These are phyloP conservation scores for Globisporangium canariense DNA, from an alignment of 352 stramenopile species.

Conservation along the genomic window DNA sequence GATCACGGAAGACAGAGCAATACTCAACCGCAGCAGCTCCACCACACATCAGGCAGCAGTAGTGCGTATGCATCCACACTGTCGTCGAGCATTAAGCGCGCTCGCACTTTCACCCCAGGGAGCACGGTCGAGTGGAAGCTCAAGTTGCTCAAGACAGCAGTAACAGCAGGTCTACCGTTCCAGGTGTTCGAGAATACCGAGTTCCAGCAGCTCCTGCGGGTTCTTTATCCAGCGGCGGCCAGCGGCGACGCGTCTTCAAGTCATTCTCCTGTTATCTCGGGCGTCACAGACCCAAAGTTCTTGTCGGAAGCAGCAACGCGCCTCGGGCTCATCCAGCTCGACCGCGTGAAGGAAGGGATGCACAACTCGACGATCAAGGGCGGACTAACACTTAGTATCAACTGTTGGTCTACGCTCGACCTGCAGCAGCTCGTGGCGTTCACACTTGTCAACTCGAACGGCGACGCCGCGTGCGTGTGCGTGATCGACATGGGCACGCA, in stretches of 20 bases:
- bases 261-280: not conserved
- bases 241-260: not conserved
- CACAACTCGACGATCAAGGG: slow-evolving; percentile 80
- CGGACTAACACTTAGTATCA: slow-evolving; percentile 71
- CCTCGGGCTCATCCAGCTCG: slow-evolving; percentile 49
- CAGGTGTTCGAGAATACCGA: slow-evolving; percentile 37
- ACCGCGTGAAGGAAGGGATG: slow-evolving; percentile 81
- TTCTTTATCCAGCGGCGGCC: slow-evolving; percentile 17
- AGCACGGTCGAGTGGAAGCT: slow-evolving; percentile 8
- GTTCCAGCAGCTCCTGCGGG: slow-evolving; percentile 39
- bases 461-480: slow-evolving; percentile 61
- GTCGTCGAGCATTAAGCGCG: slow-evolving; percentile 4
- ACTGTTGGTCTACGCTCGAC: slow-evolving; percentile 62
- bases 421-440: slow-evolving; percentile 70
- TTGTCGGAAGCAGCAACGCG: slow-evolving; percentile 33
- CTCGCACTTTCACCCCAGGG: not conserved
- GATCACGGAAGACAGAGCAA: not conserved
- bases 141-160: slow-evolving; percentile 29
- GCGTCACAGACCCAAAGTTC: slow-evolving; percentile 31
- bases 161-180: slow-evolving; percentile 35
- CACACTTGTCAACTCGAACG: slow-evolving; percentile 75
- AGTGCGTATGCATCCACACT: not conserved
- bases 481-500: slow-evolving; percentile 51
- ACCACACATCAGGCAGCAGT: not conserved
- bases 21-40: not conserved